Base-by-base conservation (phyloP, 2,329 filamentous ascomycete genomes). In the Capronia coronata region DNA sequence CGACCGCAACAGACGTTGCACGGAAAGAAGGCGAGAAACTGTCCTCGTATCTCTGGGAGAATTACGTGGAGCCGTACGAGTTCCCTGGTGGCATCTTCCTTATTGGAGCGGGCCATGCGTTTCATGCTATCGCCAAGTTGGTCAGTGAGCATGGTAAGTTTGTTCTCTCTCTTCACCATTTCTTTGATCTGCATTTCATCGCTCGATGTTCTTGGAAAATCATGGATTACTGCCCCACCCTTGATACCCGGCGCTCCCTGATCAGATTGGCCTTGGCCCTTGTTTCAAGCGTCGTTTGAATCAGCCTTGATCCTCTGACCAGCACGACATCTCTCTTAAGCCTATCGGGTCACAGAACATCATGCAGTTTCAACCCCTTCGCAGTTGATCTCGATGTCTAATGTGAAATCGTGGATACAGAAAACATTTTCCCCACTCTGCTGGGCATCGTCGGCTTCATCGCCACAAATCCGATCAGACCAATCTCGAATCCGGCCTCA, bases 11-110 rank as follows among this genome's bases (percentile, higher is more conserved):
- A 14, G 57, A 59, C 52, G 65, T 65, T 19, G 73, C 74, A 46
- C 77, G 57, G 18, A 48, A 49, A 34, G 55, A 61, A 40, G 56
- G 75, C 0, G 81, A 85, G 54, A 83, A 91, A 53, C 72, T 96
- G 9, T 80, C 91, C 3, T 82, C 78, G 52, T 97, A 95, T 63
- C 73, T 98, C 11, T 98, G 93, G 93, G 90, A 96, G 61, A 98
- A 98, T 64, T 96, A 96, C 63, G 81, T 98, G 16, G 87, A 95
- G 72, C 55, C 57, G 1, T 55, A 49, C 40, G 55, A 56, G 6
- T 57, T 59, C 30, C 51, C 46, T 0, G 81, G 83, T 4, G 80
- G 91, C 45, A 79, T 97, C 13, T 86, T 94, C 63, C 74, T 98
- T 18, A 75, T 98, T 63, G 91, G 93, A 0, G 81, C 94, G 1